Conservation (phyloP, 2,329 filamentous ascomycete species). For the Tolypocladium nubicola region DNA sequence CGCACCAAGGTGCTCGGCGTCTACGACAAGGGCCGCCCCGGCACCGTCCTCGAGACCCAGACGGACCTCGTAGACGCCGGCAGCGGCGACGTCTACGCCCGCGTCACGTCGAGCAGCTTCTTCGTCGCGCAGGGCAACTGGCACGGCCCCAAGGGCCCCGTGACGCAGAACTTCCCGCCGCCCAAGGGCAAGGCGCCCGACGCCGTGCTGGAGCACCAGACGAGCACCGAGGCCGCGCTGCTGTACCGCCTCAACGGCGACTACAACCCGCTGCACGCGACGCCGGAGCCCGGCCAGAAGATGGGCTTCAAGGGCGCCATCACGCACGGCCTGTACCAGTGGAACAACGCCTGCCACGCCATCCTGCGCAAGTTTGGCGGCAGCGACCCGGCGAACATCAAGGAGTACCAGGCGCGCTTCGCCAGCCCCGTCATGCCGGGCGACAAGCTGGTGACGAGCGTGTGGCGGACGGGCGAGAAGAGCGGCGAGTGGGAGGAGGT, state of each 20-base stretch:
- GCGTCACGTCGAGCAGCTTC: constrained; percentile 61
- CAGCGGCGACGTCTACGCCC: constrained; percentile 60
- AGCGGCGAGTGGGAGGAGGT: constrained; percentile 69
- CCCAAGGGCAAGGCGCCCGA: constrained; percentile 68
- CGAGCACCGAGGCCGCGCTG: constrained; percentile 59
- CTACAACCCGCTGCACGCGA: constrained; percentile 88
- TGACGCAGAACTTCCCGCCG: constrained; percentile 67
- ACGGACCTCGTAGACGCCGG: constrained; percentile 61
- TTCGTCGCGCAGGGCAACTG: constrained; percentile 72
- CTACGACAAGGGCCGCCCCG: constrained; percentile 81
- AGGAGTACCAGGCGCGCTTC: constrained; percentile 83
- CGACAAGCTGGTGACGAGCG: constrained; percentile 70
- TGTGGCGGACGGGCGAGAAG: constrained; percentile 64
- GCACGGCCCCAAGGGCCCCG: constrained; percentile 84
- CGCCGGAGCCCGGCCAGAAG: constrained; percentile 71
- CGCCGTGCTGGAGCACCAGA: constrained; percentile 58
- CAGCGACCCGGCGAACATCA: constrained; percentile 70
- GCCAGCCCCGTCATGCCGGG: constrained; percentile 75
- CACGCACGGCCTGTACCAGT: constrained; percentile 81
- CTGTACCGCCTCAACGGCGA: constrained; percentile 84
- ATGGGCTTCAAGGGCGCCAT: constrained; percentile 90
- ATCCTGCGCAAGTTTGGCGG: constrained; percentile 64
- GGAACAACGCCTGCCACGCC: constrained; percentile 68
- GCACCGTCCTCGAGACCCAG: constrained; percentile 73
- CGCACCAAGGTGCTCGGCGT: constrained; percentile 71